These are phyloP conservation scores for Hapsidospora chrysogenum DNA, from an alignment of 495 filamentous ascomycete species.

Conservation along the genomic window DNA sequence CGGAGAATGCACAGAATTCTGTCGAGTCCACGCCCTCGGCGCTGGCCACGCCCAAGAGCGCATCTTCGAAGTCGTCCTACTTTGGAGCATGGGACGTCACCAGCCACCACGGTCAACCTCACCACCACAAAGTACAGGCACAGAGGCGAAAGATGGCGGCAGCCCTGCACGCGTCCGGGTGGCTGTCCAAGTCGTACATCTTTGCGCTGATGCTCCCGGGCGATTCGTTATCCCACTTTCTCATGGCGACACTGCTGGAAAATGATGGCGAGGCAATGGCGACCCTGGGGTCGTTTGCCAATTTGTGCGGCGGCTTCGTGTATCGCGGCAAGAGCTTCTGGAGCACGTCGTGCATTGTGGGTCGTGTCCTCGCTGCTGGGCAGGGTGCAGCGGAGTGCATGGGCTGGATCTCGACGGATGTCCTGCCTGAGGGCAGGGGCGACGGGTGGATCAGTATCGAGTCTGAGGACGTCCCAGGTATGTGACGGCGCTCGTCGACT, in stretches of 20 bases:
- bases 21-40: slow-evolving; percentile 17
- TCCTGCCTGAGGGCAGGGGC: slow-evolving; percentile 29
- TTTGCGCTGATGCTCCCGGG: slow-evolving; percentile 68
- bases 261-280: slow-evolving; percentile 50
- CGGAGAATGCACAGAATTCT: slow-evolving; percentile 19
- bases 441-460: slow-evolving; percentile 52
- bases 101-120: slow-evolving; percentile 3
- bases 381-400: slow-evolving; percentile 55
- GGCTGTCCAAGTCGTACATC: slow-evolving; percentile 66
- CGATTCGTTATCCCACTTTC: slow-evolving; percentile 51
- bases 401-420: slow-evolving; percentile 54
- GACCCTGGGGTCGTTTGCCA: slow-evolving; percentile 48
- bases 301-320: slow-evolving; percentile 64
- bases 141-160: slow-evolving; percentile 22
- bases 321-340: slow-evolving; percentile 60
- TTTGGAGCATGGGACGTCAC: slow-evolving; percentile 14
- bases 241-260: slow-evolving; percentile 66
- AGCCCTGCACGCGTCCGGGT: slow-evolving; percentile 41
- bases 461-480: slow-evolving; percentile 31
- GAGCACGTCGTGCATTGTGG: slow-evolving; percentile 65
- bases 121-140: slow-evolving; percentile 7
- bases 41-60: slow-evolving; percentile 22
- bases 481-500: slow-evolving; percentile 6
- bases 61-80: slow-evolving; percentile 21
- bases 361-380: slow-evolving; percentile 52